Percentiles rank a stretch among this genome's conserved stretches.
These are phyloP conservation scores for Picea sitchensis DNA, from an alignment of 75 land plant genomes.

Conservation along the genomic window DNA sequence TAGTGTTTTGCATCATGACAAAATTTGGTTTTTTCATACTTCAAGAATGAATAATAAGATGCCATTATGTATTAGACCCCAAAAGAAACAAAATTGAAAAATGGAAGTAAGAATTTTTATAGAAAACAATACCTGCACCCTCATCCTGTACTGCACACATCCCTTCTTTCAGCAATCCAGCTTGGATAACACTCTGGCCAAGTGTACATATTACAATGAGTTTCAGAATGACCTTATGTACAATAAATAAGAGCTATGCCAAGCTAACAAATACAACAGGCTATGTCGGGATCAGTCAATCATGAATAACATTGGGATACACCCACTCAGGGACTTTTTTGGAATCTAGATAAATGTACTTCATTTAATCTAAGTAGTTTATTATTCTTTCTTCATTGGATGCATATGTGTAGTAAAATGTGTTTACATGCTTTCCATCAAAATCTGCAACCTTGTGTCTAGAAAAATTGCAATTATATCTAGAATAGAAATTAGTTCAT, in stretches of 20 bases:
- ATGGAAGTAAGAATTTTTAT: too few relatives aligned
- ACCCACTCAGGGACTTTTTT: background rate
- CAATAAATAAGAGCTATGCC: background rate
- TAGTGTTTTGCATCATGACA: background rate
- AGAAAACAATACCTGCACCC: constrained; percentile 64
- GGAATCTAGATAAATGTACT: background rate
- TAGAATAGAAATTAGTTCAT: background rate
- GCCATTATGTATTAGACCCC: background rate
- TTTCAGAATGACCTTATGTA: background rate
- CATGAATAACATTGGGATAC: background rate
- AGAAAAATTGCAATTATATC: background rate
- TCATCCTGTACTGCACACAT: constrained; percentile 91
- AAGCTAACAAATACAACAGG: background rate
- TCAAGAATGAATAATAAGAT: background rate
- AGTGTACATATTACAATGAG: background rate
- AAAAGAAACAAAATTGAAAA: background rate
- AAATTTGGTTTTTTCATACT: background rate
- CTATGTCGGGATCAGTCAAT: background rate
- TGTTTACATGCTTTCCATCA: background rate
- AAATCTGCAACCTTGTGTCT: background rate
- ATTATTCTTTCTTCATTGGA: background rate
- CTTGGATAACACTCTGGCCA: constrained; percentile 65
- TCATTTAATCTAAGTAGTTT: background rate
- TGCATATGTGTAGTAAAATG: background rate
- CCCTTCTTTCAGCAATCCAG: constrained; percentile 77